A percentile compares a stretch with the other conserved stretches of the same genome.
phyloP scores from a whole-genome alignment of 1,284 basidiomycete species.

The Boletus semigastroideus region DNA sequence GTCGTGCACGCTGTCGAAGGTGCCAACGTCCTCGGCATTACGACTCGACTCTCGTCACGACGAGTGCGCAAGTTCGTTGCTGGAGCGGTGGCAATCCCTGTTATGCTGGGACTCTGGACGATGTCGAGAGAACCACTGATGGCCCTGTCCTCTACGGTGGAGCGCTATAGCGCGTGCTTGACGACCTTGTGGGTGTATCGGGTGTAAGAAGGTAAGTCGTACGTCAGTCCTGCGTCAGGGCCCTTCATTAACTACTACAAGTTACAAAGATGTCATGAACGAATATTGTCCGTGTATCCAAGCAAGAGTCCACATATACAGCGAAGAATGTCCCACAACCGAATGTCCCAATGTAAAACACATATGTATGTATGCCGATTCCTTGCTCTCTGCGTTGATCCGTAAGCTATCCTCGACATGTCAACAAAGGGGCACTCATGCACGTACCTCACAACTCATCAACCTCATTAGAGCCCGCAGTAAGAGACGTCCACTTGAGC shows the following conservation, averaged over 20 bases:
- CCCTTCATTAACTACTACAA: background rate
- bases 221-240: background rate
- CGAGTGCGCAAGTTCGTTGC: slow-evolving; percentile 35
- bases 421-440: background rate
- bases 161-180: slow-evolving; percentile 40
- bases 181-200: slow-evolving; percentile 26
- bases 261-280: background rate
- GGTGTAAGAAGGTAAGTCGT: slow-evolving; percentile 8
- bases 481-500: slow-evolving; percentile 23
- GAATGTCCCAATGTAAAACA: background rate
- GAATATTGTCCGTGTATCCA: background rate
- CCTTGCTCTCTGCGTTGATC: background rate
- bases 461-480: slow-evolving; percentile 22
- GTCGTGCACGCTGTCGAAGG: slow-evolving; percentile 63
- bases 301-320: background rate
- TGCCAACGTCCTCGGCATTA: slow-evolving; percentile 49
- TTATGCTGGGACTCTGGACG: slow-evolving; percentile 51
- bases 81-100: slow-evolving; percentile 43
- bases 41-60: slow-evolving; percentile 19
- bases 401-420: slow-evolving; percentile 2
- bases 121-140: slow-evolving; percentile 58
- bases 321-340: background rate
- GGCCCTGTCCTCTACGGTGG: slow-evolving; percentile 49
- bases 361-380: background rate
- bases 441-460: background rate